Conservation (phyloP, 208 protist species). For the Trichomonas tenax region DNA sequence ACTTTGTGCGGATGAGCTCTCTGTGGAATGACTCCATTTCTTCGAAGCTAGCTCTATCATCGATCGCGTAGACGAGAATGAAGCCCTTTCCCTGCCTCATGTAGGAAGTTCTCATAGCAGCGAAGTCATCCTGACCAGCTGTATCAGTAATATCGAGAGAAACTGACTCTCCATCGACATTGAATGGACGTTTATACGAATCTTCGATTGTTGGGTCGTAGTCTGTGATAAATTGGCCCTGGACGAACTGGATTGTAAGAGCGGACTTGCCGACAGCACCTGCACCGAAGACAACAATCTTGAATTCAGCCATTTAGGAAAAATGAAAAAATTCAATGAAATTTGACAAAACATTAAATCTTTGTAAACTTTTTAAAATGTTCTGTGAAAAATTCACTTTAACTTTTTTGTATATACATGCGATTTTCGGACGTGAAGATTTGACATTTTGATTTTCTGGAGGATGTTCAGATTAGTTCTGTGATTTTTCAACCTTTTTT, state of each 20-base stretch:
- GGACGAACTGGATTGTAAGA: slow-evolving; percentile 49
- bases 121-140: slow-evolving; percentile 39
- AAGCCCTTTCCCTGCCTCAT: slow-evolving; percentile 37
- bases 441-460: no score
- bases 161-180: slow-evolving; percentile 37
- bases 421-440: no score
- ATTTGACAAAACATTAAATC: no score
- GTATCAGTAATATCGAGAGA: slow-evolving; percentile 40
- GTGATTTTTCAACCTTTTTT: no score
- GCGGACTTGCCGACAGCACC: slow-evolving; percentile 55
- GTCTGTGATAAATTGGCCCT: slow-evolving; percentile 46
- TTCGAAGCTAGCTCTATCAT: slow-evolving; percentile 26
- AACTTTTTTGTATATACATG: no score
- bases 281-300: slow-evolving; percentile 45
- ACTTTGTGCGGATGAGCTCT: slow-evolving; percentile 32
- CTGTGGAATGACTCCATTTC: slow-evolving; percentile 30
- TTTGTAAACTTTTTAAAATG: no score
- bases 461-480: no score
- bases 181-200: slow-evolving; percentile 30
- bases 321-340: no score
- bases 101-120: slow-evolving; percentile 28
- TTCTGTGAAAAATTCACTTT: no score
- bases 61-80: slow-evolving; percentile 33
- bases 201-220: slow-evolving; percentile 51
- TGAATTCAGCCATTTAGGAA: slow-evolving; percentile 16